Conservation (phyloP, 495 filamentous ascomycete species). For the Neurospora cerealis region DNA sequence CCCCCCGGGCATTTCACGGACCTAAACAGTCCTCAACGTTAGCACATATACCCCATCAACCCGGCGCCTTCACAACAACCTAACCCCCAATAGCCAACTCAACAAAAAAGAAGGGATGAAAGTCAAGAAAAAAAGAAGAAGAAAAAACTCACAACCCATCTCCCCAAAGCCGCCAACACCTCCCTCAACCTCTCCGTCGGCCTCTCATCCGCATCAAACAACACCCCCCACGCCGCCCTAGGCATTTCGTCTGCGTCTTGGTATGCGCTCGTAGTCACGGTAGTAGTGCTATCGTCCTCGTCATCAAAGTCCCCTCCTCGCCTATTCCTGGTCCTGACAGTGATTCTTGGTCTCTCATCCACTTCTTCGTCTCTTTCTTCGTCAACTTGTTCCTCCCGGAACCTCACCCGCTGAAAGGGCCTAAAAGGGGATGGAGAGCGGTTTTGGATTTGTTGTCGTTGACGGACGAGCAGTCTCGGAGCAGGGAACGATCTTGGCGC, state of each 20-base stretch:
- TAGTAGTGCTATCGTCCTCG: neutral
- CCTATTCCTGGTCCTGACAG: neutral
- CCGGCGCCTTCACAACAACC: neutral
- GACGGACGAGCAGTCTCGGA: neutral
- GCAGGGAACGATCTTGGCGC: neutral
- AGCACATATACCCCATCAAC: neutral
- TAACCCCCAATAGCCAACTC: neutral
- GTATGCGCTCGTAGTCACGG: neutral
- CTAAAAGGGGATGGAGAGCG: neutral
- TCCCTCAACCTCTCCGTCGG: neutral
- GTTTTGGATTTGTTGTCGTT: too few species aligned
- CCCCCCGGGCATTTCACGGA: neutral
- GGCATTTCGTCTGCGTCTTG: neutral
- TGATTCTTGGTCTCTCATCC: neutral
- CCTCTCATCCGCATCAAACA: neutral
- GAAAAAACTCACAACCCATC: neutral
- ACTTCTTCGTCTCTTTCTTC: neutral
- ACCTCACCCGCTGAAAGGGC: neutral
- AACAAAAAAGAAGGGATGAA: neutral
- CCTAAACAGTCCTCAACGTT: neutral
- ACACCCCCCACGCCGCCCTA: neutral
- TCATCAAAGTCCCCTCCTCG: neutral
- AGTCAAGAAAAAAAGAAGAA: neutral
- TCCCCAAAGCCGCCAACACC: neutral
- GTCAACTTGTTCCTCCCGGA: neutral